phyloP scores from a whole-genome alignment of 176 grass and related monocot species.

The Phragmites australis region DNA sequence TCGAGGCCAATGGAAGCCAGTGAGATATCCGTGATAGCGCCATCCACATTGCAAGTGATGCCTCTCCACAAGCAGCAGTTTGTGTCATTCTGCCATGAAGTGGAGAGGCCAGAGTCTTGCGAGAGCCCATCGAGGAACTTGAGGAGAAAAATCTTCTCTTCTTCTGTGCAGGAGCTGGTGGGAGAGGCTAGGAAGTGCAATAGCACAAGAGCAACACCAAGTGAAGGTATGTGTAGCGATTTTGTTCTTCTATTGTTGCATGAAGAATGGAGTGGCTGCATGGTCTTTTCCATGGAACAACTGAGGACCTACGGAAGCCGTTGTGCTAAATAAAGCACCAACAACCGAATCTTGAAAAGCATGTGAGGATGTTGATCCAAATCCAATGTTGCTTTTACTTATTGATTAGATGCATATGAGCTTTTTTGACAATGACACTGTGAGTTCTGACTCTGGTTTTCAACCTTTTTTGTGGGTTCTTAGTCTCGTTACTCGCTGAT shows the following conservation, averaged over 20 bases:
- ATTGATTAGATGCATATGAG: neutral
- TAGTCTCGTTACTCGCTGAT: neutral
- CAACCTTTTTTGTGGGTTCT: neutral
- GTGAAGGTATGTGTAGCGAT: neutral
- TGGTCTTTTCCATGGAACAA: constrained; percentile 10
- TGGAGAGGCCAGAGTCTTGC: neutral
- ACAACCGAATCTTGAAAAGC: constrained; percentile 13
- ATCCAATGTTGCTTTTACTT: neutral
- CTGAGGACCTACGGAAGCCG: neutral
- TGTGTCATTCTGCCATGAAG: constrained; percentile 29
- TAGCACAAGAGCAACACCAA: constrained; percentile 3
- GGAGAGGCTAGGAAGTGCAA: constrained; percentile 21
- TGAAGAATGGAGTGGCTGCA: constrained; percentile 11
- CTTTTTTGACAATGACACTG: neutral
- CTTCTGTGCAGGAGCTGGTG: constrained; percentile 19
- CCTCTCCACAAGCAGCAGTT: constrained; percentile 51
- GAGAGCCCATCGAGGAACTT: constrained; percentile 36
- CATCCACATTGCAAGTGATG: constrained; percentile 27
- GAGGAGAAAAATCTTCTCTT: constrained; percentile 41
- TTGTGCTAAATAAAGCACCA: constrained; percentile 16
- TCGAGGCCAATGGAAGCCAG: constrained; percentile 28
- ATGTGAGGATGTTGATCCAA: constrained; percentile 3
- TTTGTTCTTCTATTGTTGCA: neutral
- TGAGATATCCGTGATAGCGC: neutral
- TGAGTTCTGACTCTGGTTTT: neutral